These are phyloP conservation scores for Conringia planisiliqua DNA, from an alignment of 345 rosid species.

Conservation along the genomic window DNA sequence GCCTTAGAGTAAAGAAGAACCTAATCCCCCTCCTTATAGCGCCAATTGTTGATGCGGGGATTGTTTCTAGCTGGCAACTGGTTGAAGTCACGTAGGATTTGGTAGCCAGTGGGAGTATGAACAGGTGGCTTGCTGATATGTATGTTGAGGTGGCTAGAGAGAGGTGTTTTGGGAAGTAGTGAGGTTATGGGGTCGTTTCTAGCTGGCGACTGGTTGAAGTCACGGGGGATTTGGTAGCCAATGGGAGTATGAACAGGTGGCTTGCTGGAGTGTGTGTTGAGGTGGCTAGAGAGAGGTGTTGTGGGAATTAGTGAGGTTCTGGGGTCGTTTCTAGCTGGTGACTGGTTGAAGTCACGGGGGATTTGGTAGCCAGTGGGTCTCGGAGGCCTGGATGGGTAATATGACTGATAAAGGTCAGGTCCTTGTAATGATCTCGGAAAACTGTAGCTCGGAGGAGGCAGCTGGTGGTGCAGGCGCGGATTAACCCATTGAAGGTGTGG, in stretches of 20 bases:
- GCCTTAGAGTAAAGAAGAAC: no score
- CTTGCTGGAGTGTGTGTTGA: constrained; percentile 1
- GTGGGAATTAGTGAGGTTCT: constrained; percentile 14
- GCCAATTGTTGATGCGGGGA: no score
- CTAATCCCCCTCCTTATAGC: no score
- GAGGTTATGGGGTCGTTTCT: no score
- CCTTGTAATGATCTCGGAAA: constrained; percentile 1
- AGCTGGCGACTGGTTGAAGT: no score
- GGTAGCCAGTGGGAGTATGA: constrained; percentile 2
- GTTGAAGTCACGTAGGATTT: no score
- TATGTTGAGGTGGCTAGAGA: constrained; percentile 10
- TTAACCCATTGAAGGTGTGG: background rate
- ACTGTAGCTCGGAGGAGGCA: background rate
- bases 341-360: background rate
- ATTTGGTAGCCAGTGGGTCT: background rate
- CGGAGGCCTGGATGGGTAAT: background rate
- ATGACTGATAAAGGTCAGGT: background rate
- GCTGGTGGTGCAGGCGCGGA: background rate
- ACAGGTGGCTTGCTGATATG: constrained; percentile 7
- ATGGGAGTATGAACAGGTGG: constrained; percentile 8
- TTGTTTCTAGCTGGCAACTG: no score
- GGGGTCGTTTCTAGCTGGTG: background rate
- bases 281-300: constrained; percentile 17
- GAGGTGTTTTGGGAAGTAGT: constrained; percentile 19
- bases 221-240: no score